Conservation (phyloP, 2,329 filamentous ascomycete species). For the Iodosphaeria phyllophila region DNA sequence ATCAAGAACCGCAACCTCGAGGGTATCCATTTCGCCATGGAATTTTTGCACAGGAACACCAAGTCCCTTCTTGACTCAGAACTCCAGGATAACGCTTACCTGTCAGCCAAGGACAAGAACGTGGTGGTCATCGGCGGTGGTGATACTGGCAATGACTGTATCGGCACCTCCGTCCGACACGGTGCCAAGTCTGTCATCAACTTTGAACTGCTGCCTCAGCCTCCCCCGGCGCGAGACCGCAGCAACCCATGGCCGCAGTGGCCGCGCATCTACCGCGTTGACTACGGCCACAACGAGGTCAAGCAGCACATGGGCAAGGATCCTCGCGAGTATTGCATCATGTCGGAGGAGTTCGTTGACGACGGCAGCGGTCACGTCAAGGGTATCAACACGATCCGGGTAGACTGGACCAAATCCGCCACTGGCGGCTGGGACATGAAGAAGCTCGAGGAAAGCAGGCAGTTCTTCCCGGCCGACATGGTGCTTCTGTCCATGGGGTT, state of each 20-base stretch:
- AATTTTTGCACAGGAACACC: conserved; percentile 94
- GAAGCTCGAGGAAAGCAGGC: conserved; percentile 79
- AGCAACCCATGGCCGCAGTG: conserved; percentile 99
- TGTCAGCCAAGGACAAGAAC: conserved; percentile 88
- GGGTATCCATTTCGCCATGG: conserved; percentile 91
- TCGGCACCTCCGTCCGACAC: conserved; percentile 88
- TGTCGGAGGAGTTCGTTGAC: conserved; percentile 92
- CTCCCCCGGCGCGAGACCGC: conserved; percentile 70
- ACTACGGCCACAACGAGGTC: conserved; percentile 92
- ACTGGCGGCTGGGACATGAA: conserved; percentile 97
- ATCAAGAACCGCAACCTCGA: conserved; percentile 77
- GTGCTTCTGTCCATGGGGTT: conserved; percentile 96
- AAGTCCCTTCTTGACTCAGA: conserved; percentile 91
- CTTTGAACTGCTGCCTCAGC: conserved; percentile 89
- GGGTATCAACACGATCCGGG: conserved; percentile 88
- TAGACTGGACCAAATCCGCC: conserved; percentile 86
- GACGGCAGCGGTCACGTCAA: conserved; percentile 76
- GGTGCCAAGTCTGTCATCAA: conserved; percentile 92
- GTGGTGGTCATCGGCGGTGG: conserved; percentile 94
- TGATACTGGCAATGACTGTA: conserved; percentile 96
- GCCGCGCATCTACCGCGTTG: conserved; percentile 95
- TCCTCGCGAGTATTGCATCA: conserved; percentile 92
- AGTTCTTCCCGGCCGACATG: conserved; percentile 92
- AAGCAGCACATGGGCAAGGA: conserved; percentile 93
- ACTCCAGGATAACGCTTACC: conserved; percentile 67